Evolutionary conservation across 768 basidiomycete genomes (phyloP).

Genomic region (Panellus pusillus): DNA sequence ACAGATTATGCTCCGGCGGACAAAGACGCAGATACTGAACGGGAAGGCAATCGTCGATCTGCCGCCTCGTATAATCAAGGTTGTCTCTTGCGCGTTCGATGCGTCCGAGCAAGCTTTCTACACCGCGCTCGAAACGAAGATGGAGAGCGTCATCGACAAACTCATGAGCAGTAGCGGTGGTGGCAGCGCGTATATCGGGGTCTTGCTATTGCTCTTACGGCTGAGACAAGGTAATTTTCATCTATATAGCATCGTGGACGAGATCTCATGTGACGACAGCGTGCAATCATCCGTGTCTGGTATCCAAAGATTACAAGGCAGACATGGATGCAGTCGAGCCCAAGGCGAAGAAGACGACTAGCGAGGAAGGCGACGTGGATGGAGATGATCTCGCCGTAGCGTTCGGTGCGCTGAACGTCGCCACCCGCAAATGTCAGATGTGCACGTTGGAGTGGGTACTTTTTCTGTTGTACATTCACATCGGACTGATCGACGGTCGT

Average conservation of each 20-base stretch:
- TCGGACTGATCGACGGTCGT: too few relatives aligned
- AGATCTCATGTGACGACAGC: conserved; percentile 44
- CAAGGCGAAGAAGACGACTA: conserved; percentile 41
- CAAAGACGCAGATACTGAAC: conserved; percentile 69
- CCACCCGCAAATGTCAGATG: conserved; percentile 68
- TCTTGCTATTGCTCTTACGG: conserved; percentile 72
- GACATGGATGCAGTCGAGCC: conserved; percentile 80
- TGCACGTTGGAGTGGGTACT: conserved; percentile 69
- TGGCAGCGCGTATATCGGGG: conserved; percentile 64
- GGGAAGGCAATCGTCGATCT: conserved; percentile 83
- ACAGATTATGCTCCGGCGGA: conserved; percentile 86
- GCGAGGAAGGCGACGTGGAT: conserved; percentile 49
- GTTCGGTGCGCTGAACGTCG: conserved; percentile 69
- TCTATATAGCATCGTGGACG: background rate
- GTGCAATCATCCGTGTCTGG: conserved; percentile 85
- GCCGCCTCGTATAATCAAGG: conserved; percentile 68
- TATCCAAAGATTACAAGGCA: conserved; percentile 70
- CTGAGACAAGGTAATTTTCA: conserved; percentile 75
- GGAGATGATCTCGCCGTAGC: conserved; percentile 75
- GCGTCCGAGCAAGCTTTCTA: conserved; percentile 80
- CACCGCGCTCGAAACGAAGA: conserved; percentile 62
- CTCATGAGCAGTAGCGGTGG: conserved; percentile 51
- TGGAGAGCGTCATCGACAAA: conserved; percentile 66
- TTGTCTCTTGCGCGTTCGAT: conserved; percentile 80
- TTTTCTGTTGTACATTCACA: background rate